Percentiles rank a stretch among this genome's conserved stretches.
phyloP scores from a whole-genome alignment of 768 basidiomycete species.

The Mycena filopes region DNA sequence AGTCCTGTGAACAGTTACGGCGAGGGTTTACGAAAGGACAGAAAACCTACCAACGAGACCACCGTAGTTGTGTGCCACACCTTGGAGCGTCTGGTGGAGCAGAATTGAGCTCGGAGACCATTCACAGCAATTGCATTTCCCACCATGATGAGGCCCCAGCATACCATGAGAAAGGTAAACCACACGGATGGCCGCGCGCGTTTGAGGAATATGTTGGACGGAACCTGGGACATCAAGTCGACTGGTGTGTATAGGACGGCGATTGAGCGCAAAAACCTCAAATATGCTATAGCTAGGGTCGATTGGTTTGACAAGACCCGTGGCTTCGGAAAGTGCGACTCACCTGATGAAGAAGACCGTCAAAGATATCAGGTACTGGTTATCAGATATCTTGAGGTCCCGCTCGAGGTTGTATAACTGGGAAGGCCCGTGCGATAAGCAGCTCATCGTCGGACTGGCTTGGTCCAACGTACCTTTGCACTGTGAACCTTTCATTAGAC shows the following conservation, averaged over 20 bases:
- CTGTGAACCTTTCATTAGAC: conserved; percentile 8
- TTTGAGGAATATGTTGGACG: conserved; percentile 64
- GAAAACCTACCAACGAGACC: conserved; percentile 63
- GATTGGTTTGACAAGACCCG: conserved; percentile 3
- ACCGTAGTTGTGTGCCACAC: conserved; percentile 68
- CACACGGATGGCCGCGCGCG: conserved; percentile 74
- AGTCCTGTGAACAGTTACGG: conserved; percentile 50
- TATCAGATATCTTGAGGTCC: conserved; percentile 69
- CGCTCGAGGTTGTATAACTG: conserved; percentile 69
- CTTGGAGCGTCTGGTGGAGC: conserved; percentile 68
- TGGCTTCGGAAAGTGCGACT: conserved; percentile 5
- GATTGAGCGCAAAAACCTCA: conserved; percentile 54
- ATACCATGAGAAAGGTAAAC: conserved; percentile 61
- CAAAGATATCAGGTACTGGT: conserved; percentile 73
- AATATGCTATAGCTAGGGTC: conserved; percentile 62
- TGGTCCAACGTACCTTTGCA: conserved; percentile 63
- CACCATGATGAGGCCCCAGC: conserved; percentile 63
- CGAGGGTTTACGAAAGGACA: not conserved
- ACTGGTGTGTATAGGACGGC: not conserved
- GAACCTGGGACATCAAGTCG: conserved; percentile 14
- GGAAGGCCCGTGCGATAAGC: not conserved
- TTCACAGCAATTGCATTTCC: conserved; percentile 13
- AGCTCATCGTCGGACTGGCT: not conserved
- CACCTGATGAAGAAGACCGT: conserved; percentile 73
- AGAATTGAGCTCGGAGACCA: not conserved